Conservation (phyloP, 331 rosid species). For the Rosa hybrid region DNA sequence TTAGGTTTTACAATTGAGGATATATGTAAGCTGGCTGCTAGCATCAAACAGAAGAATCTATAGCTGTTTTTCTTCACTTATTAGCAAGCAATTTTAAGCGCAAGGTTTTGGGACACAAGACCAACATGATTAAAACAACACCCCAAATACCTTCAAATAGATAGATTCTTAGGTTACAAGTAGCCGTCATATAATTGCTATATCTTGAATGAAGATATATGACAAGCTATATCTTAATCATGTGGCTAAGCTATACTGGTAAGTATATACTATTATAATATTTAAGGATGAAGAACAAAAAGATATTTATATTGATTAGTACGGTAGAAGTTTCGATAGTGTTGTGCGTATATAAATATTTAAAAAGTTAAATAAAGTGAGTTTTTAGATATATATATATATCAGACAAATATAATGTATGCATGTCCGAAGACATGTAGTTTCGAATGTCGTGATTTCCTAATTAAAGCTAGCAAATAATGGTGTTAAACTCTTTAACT, state of each 20-base stretch:
- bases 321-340: not conserved
- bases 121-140: conserved; percentile 8
- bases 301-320: not conserved
- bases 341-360: not conserved
- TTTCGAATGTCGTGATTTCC: not conserved
- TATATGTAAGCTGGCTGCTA: not conserved
- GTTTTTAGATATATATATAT: not conserved
- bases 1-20: not conserved
- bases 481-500: not conserved
- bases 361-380: not conserved
- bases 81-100: conserved; percentile 12
- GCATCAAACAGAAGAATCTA: conserved; percentile 8
- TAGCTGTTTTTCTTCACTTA: conserved; percentile 31
- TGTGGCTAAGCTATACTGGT: not conserved
- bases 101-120: not conserved
- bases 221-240: not conserved
- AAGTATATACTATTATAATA: not conserved
- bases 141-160: not conserved
- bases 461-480: not conserved
- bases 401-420: not conserved
- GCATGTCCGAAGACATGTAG: not conserved
- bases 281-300: not conserved
- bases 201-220: not conserved
- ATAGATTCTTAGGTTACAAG: not conserved
- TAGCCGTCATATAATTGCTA: not conserved